phyloP scores from a whole-genome alignment of 2,329 filamentous ascomycete species.

The Xylariomycetidae sp. region DNA sequence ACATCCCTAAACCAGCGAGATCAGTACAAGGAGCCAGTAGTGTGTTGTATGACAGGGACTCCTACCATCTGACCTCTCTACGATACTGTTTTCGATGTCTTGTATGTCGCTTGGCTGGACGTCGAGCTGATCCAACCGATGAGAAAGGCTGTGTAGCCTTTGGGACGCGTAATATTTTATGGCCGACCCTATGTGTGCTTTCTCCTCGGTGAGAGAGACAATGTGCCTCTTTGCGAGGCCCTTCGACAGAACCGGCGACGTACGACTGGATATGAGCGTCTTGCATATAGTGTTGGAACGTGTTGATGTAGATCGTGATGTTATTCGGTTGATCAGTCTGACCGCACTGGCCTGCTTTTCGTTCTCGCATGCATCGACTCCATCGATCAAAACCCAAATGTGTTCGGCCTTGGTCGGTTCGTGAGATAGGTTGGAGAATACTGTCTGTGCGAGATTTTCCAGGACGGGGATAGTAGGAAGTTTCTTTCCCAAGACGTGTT shows the following conservation, averaged over 20 bases:
- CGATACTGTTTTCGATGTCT: slow-evolving; percentile 13
- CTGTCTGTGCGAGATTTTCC: slow-evolving; percentile 16
- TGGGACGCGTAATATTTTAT: slow-evolving; percentile 17
- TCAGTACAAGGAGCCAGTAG: neutral
- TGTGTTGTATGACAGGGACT: neutral
- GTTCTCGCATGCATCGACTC: slow-evolving; percentile 19
- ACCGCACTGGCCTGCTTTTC: slow-evolving; percentile 9
- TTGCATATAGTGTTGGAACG: slow-evolving; percentile 17
- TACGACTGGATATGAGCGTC: slow-evolving; percentile 20
- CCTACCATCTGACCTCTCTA: slow-evolving; percentile 22
- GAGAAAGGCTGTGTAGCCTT: slow-evolving; percentile 4
- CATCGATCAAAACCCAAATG: slow-evolving; percentile 25
- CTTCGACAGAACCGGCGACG: slow-evolving; percentile 11
- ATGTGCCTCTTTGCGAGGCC: slow-evolving; percentile 11
- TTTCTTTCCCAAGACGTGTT: slow-evolving; percentile 1
- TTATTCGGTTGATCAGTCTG: slow-evolving; percentile 2
- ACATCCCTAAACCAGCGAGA: slow-evolving; percentile 26
- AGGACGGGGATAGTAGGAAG: slow-evolving; percentile 8
- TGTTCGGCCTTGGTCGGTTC: slow-evolving; percentile 7
- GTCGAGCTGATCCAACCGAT: slow-evolving; percentile 11
- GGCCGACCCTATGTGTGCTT: slow-evolving; percentile 9
- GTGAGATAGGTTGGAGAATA: slow-evolving; percentile 10
- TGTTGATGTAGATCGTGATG: neutral
- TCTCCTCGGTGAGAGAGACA: slow-evolving; percentile 23
- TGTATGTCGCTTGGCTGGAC: slow-evolving; percentile 9